These are phyloP conservation scores for Grammothele lineata DNA, from an alignment of 768 basidiomycete species.

Conservation along the genomic window DNA sequence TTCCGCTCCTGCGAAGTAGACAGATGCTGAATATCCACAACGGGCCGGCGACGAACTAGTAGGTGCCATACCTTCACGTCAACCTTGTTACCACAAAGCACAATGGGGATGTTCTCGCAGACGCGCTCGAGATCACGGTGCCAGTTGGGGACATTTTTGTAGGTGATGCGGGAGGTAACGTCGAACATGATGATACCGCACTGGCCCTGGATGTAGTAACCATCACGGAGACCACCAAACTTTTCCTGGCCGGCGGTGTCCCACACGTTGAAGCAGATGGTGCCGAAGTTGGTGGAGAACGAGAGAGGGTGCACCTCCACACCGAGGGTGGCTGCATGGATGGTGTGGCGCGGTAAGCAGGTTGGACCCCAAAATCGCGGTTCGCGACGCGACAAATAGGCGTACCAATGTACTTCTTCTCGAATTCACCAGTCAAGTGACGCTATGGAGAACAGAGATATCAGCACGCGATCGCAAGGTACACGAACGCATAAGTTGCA, in stretches of 20 bases:
- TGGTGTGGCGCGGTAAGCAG: constrained; percentile 12
- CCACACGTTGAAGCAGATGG: constrained; percentile 99
- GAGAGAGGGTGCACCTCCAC: constrained; percentile 97
- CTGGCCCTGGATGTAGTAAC: constrained; percentile 96
- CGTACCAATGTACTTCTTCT: constrained; percentile 96
- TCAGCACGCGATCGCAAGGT: constrained; percentile 53
- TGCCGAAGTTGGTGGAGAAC: constrained; percentile 98
- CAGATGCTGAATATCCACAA: constrained; percentile 2
- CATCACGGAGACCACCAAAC: constrained; percentile 97
- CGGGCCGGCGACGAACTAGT: neutral
- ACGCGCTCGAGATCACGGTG: constrained; percentile 99
- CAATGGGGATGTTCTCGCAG: constrained; percentile 99
- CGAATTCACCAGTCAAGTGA: constrained; percentile 99
- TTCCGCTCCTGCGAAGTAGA: constrained; percentile 78
- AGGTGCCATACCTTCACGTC: constrained; percentile 82
- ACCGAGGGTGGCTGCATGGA: constrained; percentile 85
- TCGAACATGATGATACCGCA: constrained; percentile 99
- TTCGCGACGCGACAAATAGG: neutral
- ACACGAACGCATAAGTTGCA: constrained; percentile 15
- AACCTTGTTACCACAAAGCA: constrained; percentile 99
- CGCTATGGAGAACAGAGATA: constrained; percentile 52
- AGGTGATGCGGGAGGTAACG: constrained; percentile 98
- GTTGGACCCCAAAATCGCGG: neutral
- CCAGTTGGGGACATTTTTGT: constrained; percentile 99
- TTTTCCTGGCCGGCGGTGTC: constrained; percentile 99